Evolutionary conservation across 805 yeast species (phyloP), one percentile per base, ranked within the genome.

Genomic region (Kockiozyma suomiensis): DNA sequence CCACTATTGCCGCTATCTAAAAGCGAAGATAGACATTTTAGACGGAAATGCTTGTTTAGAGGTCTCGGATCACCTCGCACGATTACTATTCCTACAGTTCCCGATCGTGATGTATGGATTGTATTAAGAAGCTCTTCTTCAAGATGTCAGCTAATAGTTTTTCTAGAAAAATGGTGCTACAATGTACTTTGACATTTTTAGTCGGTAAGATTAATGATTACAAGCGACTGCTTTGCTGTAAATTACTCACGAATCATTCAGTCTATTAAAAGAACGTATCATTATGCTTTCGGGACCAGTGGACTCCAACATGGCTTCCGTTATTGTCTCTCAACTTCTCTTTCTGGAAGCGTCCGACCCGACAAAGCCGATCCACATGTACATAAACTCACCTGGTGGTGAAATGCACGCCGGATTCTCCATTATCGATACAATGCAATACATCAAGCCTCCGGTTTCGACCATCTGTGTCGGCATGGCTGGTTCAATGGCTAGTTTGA

Each of bases 401-500:
- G 66, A 68, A 21, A 72, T 73, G 38, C 72, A 73, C 4, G 69
- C 74, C 3, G 76, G 76, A 1, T 58, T 73, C 40, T 73, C 75
- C 2, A 71, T 73, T 35, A 72, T 74, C 47, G 76, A 73, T 49
- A 73, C 76, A 6, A 73, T 73, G 68, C 75, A 73, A 56, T 73
- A 70, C 49, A 69, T 73, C 42, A 60, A 66, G 38, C 65, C 72
- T 26, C 74, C 74, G 8, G 73, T 73, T 4, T 70, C 73, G 5
- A 73, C 76, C 1, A 73, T 73, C 37, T 74, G 76, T 46, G 67
- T 73, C 7, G 76, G 76, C 2, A 71, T 72, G 41, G 74, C 75
- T 3, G 73, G 72, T 37, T 72, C 75, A 2, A 73, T 73, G 76
- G 76, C 69, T 1, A 70, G 74, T 3, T 56, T 73, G 30, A 61